A percentile compares a stretch with the other conserved stretches of the same genome.
phyloP scores from a whole-genome alignment of 371 early-diverging fungal species.

The Mucor saturninus region DNA sequence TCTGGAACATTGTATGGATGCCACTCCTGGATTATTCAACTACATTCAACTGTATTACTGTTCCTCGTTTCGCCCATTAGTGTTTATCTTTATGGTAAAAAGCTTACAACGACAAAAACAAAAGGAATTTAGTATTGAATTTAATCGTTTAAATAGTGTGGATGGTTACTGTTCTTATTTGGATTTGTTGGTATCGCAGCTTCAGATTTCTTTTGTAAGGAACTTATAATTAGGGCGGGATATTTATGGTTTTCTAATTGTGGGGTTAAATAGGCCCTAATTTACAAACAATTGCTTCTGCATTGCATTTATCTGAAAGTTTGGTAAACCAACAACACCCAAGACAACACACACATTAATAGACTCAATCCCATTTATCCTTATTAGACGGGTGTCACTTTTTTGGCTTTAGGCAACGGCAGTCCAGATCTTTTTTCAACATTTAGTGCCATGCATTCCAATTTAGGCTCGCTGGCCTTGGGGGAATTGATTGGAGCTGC shows the following conservation, averaged over 20 bases:
- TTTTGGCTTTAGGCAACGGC: slow-evolving; percentile 86
- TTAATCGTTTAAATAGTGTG: slow-evolving; percentile 35
- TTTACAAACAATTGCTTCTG: slow-evolving; percentile 66
- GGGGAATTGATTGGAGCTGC: slow-evolving; percentile 86
- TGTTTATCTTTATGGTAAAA: slow-evolving; percentile 52
- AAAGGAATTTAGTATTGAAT: too few relatives aligned
- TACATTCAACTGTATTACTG: slow-evolving; percentile 70
- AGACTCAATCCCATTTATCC: background rate
- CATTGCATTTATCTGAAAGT: slow-evolving; percentile 67
- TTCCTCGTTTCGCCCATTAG: slow-evolving; percentile 44
- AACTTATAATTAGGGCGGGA: background rate
- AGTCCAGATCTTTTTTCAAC: slow-evolving; percentile 87
- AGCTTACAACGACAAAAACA: too few relatives aligned
- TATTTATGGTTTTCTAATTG: too few relatives aligned
- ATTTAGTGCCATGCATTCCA: slow-evolving; percentile 76
- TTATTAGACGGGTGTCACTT: slow-evolving; percentile 82
- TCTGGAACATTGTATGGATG: slow-evolving; percentile 52
- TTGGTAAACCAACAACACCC: slow-evolving; percentile 38
- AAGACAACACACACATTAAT: background rate
- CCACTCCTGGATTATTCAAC: slow-evolving; percentile 63
- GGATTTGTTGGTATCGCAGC: slow-evolving; percentile 75
- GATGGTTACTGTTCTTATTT: slow-evolving; percentile 67
- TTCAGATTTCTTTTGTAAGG: slow-evolving; percentile 73
- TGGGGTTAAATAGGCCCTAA: slow-evolving; percentile 55
- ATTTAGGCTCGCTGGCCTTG: slow-evolving; percentile 76